Evolutionary conservation across 495 filamentous ascomycete genomes (phyloP).

Genomic region (Lentithecium fluviatile): DNA sequence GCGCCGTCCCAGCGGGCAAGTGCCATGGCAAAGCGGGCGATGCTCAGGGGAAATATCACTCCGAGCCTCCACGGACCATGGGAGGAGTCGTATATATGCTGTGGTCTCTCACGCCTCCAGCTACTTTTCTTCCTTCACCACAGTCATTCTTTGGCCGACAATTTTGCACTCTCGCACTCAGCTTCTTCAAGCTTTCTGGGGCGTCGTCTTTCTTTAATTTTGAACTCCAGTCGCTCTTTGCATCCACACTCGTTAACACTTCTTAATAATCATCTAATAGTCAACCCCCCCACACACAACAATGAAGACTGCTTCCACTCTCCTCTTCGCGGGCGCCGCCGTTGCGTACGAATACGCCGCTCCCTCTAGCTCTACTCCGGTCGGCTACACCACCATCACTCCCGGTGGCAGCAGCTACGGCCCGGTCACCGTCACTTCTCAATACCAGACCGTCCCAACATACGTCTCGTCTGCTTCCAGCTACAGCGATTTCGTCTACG

Average conservation of each 20-base stretch:
- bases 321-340: conserved; percentile 19
- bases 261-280: conserved; percentile 9
- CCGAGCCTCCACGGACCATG: neutral
- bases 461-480: conserved; percentile 4
- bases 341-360: conserved; percentile 12
- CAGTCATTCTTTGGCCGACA: conserved; percentile 15
- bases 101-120: no score
- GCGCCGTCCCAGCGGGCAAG: neutral
- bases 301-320: conserved; percentile 26
- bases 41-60: neutral
- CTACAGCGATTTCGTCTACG: conserved; percentile 11
- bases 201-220: conserved; percentile 10
- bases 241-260: neutral
- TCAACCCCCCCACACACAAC: neutral
- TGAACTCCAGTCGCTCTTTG: conserved; percentile 21
- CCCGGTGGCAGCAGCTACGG: conserved; percentile 4
- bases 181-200: conserved; percentile 11
- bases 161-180: neutral
- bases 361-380: neutral
- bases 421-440: conserved; percentile 22
- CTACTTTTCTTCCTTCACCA: conserved; percentile 2
- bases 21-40: neutral
- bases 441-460: conserved; percentile 27
- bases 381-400: conserved; percentile 14
- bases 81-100: neutral